Conservation (phyloP, 805 yeast species). For the Suhomyces sp. region DNA sequence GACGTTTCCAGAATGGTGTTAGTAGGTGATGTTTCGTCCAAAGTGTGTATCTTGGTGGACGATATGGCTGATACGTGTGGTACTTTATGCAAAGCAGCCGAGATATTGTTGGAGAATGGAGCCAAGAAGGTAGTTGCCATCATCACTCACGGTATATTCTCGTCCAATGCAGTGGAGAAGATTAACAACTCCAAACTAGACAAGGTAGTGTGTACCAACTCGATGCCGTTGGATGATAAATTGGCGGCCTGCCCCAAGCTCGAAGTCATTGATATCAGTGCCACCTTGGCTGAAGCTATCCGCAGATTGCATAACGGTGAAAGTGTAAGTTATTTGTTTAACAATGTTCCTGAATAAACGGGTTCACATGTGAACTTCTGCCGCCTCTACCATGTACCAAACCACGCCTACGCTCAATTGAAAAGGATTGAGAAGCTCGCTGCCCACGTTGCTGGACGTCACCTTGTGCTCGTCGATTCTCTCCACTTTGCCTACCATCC, state of each 20-base stretch:
- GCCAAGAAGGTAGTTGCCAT: conserved; percentile 88
- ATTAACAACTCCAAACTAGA: conserved; percentile 65
- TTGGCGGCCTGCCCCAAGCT: conserved; percentile 60
- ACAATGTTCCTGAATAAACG: conserved; percentile 43
- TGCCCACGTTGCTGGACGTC: conserved; percentile 38
- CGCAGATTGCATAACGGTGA: conserved; percentile 96
- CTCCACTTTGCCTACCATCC: conserved; percentile 74
- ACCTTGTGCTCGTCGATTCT: conserved; percentile 55
- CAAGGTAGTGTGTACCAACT: conserved; percentile 85
- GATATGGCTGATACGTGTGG: conserved; percentile 99
- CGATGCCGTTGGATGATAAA: conserved; percentile 78
- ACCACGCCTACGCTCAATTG: conserved; percentile 56
- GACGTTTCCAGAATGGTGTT: conserved; percentile 94
- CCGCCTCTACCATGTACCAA: conserved; percentile 65
- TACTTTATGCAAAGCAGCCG: conserved; percentile 92
- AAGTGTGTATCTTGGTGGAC: conserved; percentile 83
- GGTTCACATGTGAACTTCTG: conserved; percentile 23
- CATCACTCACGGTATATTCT: conserved; percentile 92
- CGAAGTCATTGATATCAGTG: conserved; percentile 79
- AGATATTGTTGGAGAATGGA: conserved; percentile 72
- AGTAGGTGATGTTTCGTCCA: conserved; percentile 88
- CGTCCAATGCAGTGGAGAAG: conserved; percentile 76
- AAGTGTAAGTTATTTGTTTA: conserved; percentile 82
- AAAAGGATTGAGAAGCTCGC: conserved; percentile 55
- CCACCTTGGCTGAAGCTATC: conserved; percentile 88